Evolutionary conservation across 495 filamentous ascomycete genomes (phyloP), one percentile per base, ranked within the genome.

Genomic region (Tuber aestivum): DNA sequence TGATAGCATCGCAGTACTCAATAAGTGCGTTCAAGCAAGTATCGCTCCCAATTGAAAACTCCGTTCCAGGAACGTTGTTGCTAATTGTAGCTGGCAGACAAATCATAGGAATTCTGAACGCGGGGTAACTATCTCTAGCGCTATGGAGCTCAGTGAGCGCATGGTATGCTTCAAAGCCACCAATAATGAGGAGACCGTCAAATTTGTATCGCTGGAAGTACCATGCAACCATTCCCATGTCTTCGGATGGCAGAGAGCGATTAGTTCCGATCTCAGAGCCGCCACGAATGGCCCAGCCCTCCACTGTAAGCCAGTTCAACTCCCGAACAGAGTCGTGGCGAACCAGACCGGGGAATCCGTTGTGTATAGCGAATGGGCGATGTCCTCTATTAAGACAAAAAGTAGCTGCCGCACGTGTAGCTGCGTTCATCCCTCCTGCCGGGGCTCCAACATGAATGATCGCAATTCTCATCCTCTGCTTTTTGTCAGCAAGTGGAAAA

Each of bases 201-300:
- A 99, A 93, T 71, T 91, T 89, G 86, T 96, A 95, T 73, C 91
- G 86, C 78, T 92, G 89, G 83, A 99, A 96, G 81, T 92, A 90
- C 76, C 89, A 88, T 50, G 96, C 94, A n/a, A 94, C 92, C 72
- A 87, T 90, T 73, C 91, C 90, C 82, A 97, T 90, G 75, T 93
- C 92, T 78, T 93, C 92, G 40, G 87, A 88, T 0, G 96, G 96
- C 6, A 98, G 87, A 76, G 92, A 93, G 69, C 96, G 93, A 86
- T 99, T 99, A 1, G 94, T 98, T 72, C 96, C 96, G 80, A 99
- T 99, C 83, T 98, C 96, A 0, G 94, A 97, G 40, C 96, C 96
- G 79, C 96, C 96, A 84, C 94, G 93, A 85, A 93, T 96, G 3
- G 94, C 94, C 96, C 96, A 99, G 74, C 89, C 86, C 76, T 98